These are phyloP conservation scores for Fraxinus excelsior DNA, from an alignment of 257 asterid genomes.

Conservation along the genomic window DNA sequence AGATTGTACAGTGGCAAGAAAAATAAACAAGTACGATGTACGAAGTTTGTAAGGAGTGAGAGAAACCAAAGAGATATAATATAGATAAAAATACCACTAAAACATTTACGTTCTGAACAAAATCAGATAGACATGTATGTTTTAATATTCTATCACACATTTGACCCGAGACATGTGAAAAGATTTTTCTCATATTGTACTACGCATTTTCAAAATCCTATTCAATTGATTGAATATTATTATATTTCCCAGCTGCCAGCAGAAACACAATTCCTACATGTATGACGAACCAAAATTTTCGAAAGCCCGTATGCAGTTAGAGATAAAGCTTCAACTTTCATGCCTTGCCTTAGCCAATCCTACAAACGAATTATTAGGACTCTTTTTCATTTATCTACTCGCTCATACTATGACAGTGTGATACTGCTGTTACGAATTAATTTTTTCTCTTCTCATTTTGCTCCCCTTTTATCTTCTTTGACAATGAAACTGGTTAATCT, in stretches of 20 bases:
- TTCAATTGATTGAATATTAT: neutral
- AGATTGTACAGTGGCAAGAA: neutral
- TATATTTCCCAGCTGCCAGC: neutral
- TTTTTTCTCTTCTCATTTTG: neutral
- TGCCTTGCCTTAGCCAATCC: neutral
- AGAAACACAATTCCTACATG: constrained; percentile 6
- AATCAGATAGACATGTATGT: neutral
- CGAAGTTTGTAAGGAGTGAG: neutral
- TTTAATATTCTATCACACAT: neutral
- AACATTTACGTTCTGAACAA: neutral
- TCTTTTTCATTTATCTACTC: no score
- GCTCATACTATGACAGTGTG: no score
- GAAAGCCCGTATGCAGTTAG: neutral
- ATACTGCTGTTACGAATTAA: no score
- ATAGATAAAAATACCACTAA: neutral
- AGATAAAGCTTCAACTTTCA: neutral
- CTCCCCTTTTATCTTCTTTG: neutral
- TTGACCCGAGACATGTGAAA: neutral
- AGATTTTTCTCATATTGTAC: constrained; percentile 1
- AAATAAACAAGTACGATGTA: neutral
- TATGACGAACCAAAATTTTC: constrained; percentile 12
- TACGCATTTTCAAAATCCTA: constrained; percentile 1
- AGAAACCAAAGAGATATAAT: neutral
- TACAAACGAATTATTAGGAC: no score
- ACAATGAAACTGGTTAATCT: neutral